Base-by-base conservation (phyloP, 257 asterid species). In the Ilex aquifolium region DNA sequence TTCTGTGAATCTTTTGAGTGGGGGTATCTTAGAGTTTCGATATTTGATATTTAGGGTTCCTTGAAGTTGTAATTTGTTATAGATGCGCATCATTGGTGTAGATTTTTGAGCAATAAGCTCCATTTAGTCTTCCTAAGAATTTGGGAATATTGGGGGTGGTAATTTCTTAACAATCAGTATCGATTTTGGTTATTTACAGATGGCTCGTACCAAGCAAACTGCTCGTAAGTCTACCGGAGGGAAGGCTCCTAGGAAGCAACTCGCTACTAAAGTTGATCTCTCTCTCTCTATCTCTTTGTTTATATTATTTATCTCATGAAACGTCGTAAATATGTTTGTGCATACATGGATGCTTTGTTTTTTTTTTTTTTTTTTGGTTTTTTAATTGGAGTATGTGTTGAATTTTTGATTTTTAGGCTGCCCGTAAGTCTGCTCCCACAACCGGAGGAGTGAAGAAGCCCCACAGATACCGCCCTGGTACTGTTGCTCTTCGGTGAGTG, bases 381-480 rank as follows among this genome's bases (percentile, higher is more conserved):
- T 32, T 57, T 31, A 12, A 3, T 27, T 21, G 27, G 27, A 0
- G 10, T 10, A 8, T 29, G 10, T 2, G 15, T 31, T 7, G 15
- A 0, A 27, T 46, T 21, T 44, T 31, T 46, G n/a, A 46, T 46
- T 4, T 3, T 7, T 32, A 66, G 71, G 71, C 71, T 48, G 71
- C 71, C 9, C 53, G 71, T 40, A 66, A 66, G 51, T 57, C 64
- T n/a, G 71, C 71, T 14, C 71, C 71, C 1, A 56, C 62, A 2
- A 65, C 70, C 0, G 70, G 70, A 15, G 70, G 70, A 15, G 70
- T 65, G 48, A 65, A 65, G 64, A 65, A 57, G 44, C 70, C 70
- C 30, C 70, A 65, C 52, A 54, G 70, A 7, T 65, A 57, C 57
- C 44, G 70, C 8, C 70, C 70, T 31, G 70, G 70, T 40, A 65